Base-by-base conservation (phyloP, 106 monocot genomes). In the Apostasia shenzhenica region DNA sequence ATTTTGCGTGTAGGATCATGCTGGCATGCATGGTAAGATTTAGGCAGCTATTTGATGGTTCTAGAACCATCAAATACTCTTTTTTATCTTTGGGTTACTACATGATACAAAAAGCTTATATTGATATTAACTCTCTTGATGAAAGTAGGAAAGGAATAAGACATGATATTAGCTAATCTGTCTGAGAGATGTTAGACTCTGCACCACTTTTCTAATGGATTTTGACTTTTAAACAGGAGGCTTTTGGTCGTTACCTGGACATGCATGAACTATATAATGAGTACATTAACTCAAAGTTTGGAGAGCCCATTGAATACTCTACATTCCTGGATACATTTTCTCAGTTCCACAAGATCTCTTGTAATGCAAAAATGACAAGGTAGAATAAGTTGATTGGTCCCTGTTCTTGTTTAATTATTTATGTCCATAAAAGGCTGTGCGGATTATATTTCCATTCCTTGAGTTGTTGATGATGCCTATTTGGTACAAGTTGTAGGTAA, bases 241-340 rank as follows among this genome's bases (percentile, higher is more conserved):
- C 89, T 57, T 90, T 77, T 83, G 97, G 97, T 55, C 88, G 92
- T 48, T 90, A 92, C 61, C 81, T 97, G 43, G 97, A 97, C 76
- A 70, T 97, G 92, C 97, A 97, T 39, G 97, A 92, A 57, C 72
- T 97, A 52, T 92, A 82, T 72, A 92, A 97, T 67, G 82, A 83
- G 70, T 92, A 79, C 67, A 86, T 97, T 73, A 97, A 97, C 75
- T 97, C 92, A 71, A 97, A 92, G 68, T 97, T 92, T 77, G 97
- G 97, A 7, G 67, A 87, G 47, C 86, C 54, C 43, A 78, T 87
- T 45, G 97, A 97, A 48, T 97, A 97, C 59, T 83, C 92, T 65
- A 72, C 79, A 6, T 97, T 77, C 65, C 61, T 97, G 77, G 92
- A 82, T 40, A 75, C 68, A 44, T 97, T 97, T 74, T 83, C 86